Evolutionary conservation across 192 early-diverging fungal genomes (phyloP), one percentile per base, ranked within the genome.

Genomic region (Backusella liffmaniae): DNA sequence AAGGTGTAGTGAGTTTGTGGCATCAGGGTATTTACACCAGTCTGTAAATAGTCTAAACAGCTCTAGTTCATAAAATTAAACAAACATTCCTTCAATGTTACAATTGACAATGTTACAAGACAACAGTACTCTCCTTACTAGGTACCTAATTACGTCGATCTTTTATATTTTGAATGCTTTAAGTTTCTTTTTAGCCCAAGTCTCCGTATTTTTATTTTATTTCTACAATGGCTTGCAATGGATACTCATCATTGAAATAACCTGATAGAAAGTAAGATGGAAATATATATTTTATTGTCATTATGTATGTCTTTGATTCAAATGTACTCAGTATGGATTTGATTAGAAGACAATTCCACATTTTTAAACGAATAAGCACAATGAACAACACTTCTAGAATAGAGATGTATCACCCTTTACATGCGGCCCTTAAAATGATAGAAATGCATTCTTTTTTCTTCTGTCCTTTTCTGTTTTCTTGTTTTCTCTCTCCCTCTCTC

Each of bases 361-460:
- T 7, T 49, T 18, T 49, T n/a, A 62, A 62, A 62, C 12, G 10
- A 12, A 29, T 26, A 62, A 29, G 26, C 10, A 62, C 29, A 62
- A 62, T 9, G 3, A 62, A 12, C 12, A 62, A 9, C 26, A 62
- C 21, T 62, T 62, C 56, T 29, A 10, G 21, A 62, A 62, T 62
- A 62, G 2, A 12, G 10, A 29, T 30, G 56, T 23, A 62, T 29
- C 26, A 62, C 10, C 8, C 23, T 62, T 62, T 4, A 7, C 56
- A 62, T 62, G 56, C 56, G 56, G 56, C 26, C 56, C 21, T 62
- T 62, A 29, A 62, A 62, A 62, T 29, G 56, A 23, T 62, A 62
- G n/a, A 26, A 12, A 59, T 62, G 10, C 56, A 26, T 29, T 62
- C 10, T 29, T 62, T 62, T 62, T 62, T 12, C 26, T 29, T 62